A percentile compares a stretch with the other conserved stretches of the same genome.
These are phyloP conservation scores for Erodium maritimum DNA, from an alignment of 345 rosid species.

Conservation along the genomic window DNA sequence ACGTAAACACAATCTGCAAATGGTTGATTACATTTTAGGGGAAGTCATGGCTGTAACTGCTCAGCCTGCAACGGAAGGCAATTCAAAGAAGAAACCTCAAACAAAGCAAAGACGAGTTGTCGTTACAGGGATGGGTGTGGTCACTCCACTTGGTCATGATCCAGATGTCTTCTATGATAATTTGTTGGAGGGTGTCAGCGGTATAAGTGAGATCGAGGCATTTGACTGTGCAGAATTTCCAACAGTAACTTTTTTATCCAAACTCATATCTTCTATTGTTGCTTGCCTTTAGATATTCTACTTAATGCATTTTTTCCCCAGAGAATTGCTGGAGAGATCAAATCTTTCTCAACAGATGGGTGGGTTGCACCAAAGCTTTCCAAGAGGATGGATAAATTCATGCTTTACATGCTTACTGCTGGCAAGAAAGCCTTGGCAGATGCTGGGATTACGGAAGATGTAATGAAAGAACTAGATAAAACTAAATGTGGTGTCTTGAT, in stretches of 20 bases:
- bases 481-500: slow-evolving; percentile 79
- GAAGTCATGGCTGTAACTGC: slow-evolving; percentile 54
- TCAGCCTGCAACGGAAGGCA: slow-evolving; percentile 46
- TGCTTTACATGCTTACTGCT: slow-evolving; percentile 88
- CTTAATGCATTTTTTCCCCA: slow-evolving; percentile 13
- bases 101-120: slow-evolving; percentile 72
- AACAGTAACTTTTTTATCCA: slow-evolving; percentile 37
- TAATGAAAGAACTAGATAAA: slow-evolving; percentile 69
- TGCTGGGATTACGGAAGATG: slow-evolving; percentile 73
- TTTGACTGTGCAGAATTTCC: slow-evolving; percentile 78
- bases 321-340: slow-evolving; percentile 95
- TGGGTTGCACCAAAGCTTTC: slow-evolving; percentile 81
- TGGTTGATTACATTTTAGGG: slow-evolving; percentile 27
- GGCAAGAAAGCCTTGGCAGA: slow-evolving; percentile 90
- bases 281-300: slow-evolving; percentile 9
- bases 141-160: slow-evolving; percentile 80
- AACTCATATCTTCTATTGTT: slow-evolving; percentile 5
- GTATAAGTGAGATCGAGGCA: slow-evolving; percentile 71
- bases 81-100: slow-evolving; percentile 43
- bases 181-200: slow-evolving; percentile 81
- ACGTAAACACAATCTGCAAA: neutral
- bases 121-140: slow-evolving; percentile 94
- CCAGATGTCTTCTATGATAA: slow-evolving; percentile 61
- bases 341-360: slow-evolving; percentile 73
- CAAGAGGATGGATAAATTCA: slow-evolving; percentile 89